Evolutionary conservation across 2,329 filamentous ascomycete species (phyloP).

Genomic region (Aureobasidium sp.): DNA sequence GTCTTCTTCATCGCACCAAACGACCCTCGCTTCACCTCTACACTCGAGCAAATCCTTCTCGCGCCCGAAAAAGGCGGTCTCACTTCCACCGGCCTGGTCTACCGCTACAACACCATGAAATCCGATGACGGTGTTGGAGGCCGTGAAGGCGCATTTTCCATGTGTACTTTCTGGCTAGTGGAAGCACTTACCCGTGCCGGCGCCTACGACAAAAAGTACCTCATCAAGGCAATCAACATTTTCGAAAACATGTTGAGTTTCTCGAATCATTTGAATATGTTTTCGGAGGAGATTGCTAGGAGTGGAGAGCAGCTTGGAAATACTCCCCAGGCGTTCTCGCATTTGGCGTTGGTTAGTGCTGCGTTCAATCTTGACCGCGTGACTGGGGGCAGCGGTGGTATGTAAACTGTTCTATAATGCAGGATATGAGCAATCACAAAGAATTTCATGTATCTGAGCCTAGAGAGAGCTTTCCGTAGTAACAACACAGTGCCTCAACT

Average conservation of each 20-base stretch:
- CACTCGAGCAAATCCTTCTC: slow-evolving; percentile 61
- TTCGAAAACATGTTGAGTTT: slow-evolving; percentile 74
- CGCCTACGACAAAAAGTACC: slow-evolving; percentile 54
- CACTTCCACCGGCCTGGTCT: slow-evolving; percentile 61
- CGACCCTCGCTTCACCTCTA: slow-evolving; percentile 65
- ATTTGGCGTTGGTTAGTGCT: slow-evolving; percentile 65
- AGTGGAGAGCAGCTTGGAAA: slow-evolving; percentile 72
- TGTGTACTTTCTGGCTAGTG: slow-evolving; percentile 79
- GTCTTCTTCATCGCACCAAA: slow-evolving; percentile 75
- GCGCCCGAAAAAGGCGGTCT: slow-evolving; percentile 67
- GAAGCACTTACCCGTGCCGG: slow-evolving; percentile 59
- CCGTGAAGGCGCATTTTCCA: slow-evolving; percentile 66
- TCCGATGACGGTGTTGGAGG: slow-evolving; percentile 67
- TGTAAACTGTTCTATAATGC: neutral
- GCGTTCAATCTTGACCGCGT: slow-evolving; percentile 63
- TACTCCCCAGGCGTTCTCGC: slow-evolving; percentile 70
- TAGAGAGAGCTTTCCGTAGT: neutral
- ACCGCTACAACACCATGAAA: slow-evolving; percentile 61
- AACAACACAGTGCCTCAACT: neutral
- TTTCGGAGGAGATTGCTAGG: slow-evolving; percentile 68
- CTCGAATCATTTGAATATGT: slow-evolving; percentile 69
- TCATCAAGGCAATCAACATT: slow-evolving; percentile 51
- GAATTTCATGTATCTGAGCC: neutral
- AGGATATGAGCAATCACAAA: neutral
- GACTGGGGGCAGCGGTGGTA: slow-evolving; percentile 2